Evolutionary conservation across 805 yeast genomes (phyloP).

Genomic region (Brettanomyces naardenensis): DNA sequence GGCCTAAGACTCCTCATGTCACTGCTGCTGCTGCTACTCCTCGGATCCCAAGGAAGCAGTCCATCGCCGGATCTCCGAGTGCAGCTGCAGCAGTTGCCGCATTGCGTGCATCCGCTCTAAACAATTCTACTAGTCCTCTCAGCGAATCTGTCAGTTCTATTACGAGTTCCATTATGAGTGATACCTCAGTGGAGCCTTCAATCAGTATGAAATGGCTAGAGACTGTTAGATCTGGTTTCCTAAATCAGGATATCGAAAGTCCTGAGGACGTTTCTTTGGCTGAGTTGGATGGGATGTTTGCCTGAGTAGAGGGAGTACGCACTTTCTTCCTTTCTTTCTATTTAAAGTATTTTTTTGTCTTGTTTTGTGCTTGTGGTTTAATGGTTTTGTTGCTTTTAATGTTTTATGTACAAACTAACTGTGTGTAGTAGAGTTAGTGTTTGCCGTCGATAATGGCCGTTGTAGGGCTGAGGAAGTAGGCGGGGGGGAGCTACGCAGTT

Average conservation of each 20-base stretch:
- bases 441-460: no score
- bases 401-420: no score
- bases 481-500: no score
- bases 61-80: slow-evolving; percentile 47
- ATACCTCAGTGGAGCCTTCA: slow-evolving; percentile 26
- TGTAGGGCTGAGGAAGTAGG: no score
- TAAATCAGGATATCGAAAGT: slow-evolving; percentile 67
- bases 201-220: slow-evolving; percentile 60
- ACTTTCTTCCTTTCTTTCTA: slow-evolving; percentile 1
- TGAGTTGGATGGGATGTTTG: slow-evolving; percentile 50
- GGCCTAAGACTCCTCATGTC: slow-evolving; percentile 30
- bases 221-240: slow-evolving; percentile 68
- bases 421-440: no score
- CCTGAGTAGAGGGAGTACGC: slow-evolving; percentile 8
- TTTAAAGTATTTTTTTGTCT: neutral
- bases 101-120: slow-evolving; percentile 57
- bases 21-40: slow-evolving; percentile 86
- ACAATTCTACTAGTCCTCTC: slow-evolving; percentile 34
- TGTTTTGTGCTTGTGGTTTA: neutral
- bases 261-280: slow-evolving; percentile 75
- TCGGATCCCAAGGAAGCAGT: slow-evolving; percentile 52
- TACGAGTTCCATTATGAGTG: slow-evolving; percentile 26
- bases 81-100: slow-evolving; percentile 75
- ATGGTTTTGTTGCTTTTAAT: no score
- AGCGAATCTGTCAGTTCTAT: slow-evolving; percentile 28